phyloP scores from a whole-genome alignment of 257 asterid species.

The Lycium ferocissimum region DNA sequence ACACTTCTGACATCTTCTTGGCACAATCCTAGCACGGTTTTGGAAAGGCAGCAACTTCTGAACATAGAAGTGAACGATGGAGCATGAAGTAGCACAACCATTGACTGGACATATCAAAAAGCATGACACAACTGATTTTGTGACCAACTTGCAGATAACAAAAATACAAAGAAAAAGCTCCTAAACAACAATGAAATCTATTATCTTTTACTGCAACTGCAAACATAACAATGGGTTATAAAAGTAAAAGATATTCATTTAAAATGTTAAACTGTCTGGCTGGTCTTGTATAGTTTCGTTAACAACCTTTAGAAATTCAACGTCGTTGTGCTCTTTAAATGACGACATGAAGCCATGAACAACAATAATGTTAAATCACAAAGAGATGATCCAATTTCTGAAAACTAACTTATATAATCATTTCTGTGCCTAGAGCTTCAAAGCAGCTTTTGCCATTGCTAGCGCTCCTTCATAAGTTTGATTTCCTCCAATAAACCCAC shows the following conservation, averaged over 20 bases:
- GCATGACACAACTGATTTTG: background rate
- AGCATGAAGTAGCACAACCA: background rate
- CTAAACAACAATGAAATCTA: constrained; percentile 10
- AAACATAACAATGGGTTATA: background rate
- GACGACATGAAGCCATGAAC: constrained; percentile 14
- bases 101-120: background rate
- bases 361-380: background rate
- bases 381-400: constrained; percentile 12
- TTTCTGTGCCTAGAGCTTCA: constrained; percentile 30
- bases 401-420: background rate
- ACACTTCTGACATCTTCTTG: too few species aligned
- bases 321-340: background rate
- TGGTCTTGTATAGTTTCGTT: background rate
- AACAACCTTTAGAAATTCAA: background rate
- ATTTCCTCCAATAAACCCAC: constrained; percentile 48
- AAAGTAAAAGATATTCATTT: background rate
- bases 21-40: too few species aligned
- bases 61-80: background rate
- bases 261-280: constrained; percentile 6
- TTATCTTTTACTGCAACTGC: background rate
- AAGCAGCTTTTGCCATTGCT: constrained; percentile 40
- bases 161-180: background rate
- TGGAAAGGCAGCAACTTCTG: too few species aligned
- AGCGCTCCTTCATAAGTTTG: constrained; percentile 41
- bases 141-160: background rate